phyloP scores from a whole-genome alignment of 73 alveolate species.

The Breviolum minutum region DNA sequence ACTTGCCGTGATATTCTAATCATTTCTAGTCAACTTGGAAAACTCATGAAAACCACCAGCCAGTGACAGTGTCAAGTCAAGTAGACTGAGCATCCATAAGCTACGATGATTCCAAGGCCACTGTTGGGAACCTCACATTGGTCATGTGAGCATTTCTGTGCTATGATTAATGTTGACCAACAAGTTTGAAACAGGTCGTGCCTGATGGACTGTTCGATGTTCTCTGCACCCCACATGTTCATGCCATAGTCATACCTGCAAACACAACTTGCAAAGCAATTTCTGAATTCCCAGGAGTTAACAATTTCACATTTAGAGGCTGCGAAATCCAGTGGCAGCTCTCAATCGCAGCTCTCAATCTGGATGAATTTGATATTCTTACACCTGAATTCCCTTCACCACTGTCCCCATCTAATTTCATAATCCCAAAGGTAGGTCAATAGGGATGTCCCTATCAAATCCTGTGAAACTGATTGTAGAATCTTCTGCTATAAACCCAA shows the following conservation, averaged over 20 bases:
- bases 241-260: conserved; percentile 87
- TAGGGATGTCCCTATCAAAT: not conserved
- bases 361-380: too few relatives aligned
- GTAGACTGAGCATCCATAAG: too few relatives aligned
- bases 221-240: conserved; percentile 95
- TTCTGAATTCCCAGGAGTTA: too few relatives aligned
- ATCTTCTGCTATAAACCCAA: not conserved
- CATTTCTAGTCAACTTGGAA: not conserved
- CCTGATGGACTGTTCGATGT: conserved; percentile 95
- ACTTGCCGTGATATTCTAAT: not conserved
- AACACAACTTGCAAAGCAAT: too few relatives aligned
- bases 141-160: not conserved
- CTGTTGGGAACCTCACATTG: too few relatives aligned
- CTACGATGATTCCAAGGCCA: too few relatives aligned
- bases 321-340: not conserved
- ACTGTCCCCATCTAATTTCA: not conserved
- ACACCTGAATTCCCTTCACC: too few relatives aligned
- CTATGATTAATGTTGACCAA: not conserved
- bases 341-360: too few relatives aligned
- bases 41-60: not conserved
- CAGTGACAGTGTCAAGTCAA: not conserved
- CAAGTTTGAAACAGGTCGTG: not conserved
- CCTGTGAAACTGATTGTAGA: too few relatives aligned
- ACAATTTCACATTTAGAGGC: too few relatives aligned
- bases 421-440: not conserved